phyloP scores from a whole-genome alignment of 176 grass and related monocot genomes.

The Musa itinerans region DNA sequence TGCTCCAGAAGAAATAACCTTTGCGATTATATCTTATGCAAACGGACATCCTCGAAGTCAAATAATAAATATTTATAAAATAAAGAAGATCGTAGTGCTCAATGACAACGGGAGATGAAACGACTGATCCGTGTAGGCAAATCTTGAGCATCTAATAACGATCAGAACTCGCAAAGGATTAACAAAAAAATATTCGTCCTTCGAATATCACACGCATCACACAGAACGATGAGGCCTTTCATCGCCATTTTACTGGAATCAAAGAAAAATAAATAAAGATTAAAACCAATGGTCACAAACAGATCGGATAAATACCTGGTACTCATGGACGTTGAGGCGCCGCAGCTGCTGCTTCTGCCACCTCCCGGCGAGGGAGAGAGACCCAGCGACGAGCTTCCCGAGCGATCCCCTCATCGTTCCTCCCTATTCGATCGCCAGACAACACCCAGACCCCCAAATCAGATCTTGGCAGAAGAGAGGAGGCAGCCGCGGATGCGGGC shows the following conservation, averaged over 20 bases:
- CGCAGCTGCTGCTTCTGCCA: constrained; percentile 98
- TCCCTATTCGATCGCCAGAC: constrained; percentile 23
- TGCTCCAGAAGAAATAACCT: constrained; percentile 16
- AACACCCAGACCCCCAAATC: constrained; percentile 29
- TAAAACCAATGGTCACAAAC: background rate
- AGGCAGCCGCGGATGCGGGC: background rate
- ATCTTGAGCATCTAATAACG: background rate
- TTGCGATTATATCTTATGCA: background rate
- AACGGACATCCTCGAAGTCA: constrained; percentile 2
- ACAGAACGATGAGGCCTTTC: background rate
- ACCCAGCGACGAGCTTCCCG: constrained; percentile 42
- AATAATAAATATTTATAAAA: background rate
- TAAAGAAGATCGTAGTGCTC: background rate
- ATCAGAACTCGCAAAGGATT: background rate
- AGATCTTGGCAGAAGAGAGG: background rate
- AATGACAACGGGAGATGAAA: background rate
- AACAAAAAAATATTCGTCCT: background rate
- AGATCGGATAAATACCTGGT: constrained; percentile 46
- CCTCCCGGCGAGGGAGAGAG: constrained; percentile 69
- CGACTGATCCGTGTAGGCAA: background rate
- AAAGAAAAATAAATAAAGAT: background rate
- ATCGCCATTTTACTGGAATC: background rate
- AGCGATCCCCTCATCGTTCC: constrained; percentile 81
- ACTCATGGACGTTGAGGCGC: constrained; percentile 99
- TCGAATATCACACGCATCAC: background rate